A percentile compares a stretch with the other conserved stretches of the same genome.
Evolutionary conservation across 169 alveolate species (phyloP).

Genomic region (Babesia bigemina): DNA sequence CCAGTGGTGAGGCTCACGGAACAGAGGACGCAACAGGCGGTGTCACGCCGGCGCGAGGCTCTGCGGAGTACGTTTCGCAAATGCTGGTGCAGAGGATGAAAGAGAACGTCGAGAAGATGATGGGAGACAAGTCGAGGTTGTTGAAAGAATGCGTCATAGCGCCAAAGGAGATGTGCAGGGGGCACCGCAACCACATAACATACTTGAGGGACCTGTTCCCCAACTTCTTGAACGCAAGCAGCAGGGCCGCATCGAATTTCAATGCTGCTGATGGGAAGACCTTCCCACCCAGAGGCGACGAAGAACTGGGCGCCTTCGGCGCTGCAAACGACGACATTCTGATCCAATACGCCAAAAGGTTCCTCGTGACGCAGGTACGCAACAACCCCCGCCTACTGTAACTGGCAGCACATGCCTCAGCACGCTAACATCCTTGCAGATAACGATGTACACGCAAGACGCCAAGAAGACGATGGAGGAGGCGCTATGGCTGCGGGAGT

Average conservation of each 20-base stretch:
- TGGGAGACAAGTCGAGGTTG: not conserved
- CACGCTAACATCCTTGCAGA: slow-evolving; percentile 1
- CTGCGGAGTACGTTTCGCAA: no score
- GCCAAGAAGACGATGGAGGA: slow-evolving; percentile 11
- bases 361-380: no score
- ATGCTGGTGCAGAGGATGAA: not conserved
- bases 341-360: no score
- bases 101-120: not conserved
- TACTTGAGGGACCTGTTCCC: not conserved
- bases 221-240: not conserved
- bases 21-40: no score
- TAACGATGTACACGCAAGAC: slow-evolving; percentile 21
- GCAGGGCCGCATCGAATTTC: no score
- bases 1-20: not conserved
- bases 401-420: no score
- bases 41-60: no score
- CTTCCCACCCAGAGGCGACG: no score
- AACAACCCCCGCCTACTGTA: no score
- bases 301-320: no score
- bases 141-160: not conserved
- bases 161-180: not conserved
- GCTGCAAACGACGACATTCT: no score
- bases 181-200: not conserved
- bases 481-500: slow-evolving; percentile 32
- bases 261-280: no score